These are phyloP conservation scores for Teratosphaeria pseudoeucalypti DNA, from an alignment of 2,329 filamentous ascomycete species.

Conservation along the genomic window DNA sequence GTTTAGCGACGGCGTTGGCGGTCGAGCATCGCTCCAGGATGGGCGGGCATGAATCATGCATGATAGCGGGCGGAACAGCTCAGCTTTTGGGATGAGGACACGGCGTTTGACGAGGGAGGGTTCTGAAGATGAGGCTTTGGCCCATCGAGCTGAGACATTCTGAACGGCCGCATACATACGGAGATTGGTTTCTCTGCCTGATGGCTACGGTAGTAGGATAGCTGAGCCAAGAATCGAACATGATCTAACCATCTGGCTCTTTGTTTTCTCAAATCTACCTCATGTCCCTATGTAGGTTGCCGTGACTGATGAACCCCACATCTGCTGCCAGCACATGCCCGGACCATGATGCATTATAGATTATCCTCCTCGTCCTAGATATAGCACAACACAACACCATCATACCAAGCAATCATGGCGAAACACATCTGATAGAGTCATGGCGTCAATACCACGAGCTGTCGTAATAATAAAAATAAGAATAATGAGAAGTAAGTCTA, in stretches of 20 bases:
- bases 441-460: no score
- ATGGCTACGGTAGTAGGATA: neutral
- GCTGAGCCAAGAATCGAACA: neutral
- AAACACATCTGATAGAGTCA: no score
- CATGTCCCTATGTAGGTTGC: neutral
- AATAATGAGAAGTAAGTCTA: no score
- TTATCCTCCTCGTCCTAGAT: no score
- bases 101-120: neutral
- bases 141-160: neutral
- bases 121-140: neutral
- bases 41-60: neutral
- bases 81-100: neutral
- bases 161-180: neutral
- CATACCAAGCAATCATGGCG: no score
- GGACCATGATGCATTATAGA: no score
- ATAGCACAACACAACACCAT: no score
- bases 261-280: neutral
- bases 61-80: neutral
- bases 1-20: conserved; percentile 18
- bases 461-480: no score
- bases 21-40: neutral
- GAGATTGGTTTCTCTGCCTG: neutral
- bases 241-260: neutral
- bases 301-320: neutral
- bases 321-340: neutral